Evolutionary conservation across 805 yeast genomes (phyloP).

Genomic region (Wickerhamiella kazuoi): DNA sequence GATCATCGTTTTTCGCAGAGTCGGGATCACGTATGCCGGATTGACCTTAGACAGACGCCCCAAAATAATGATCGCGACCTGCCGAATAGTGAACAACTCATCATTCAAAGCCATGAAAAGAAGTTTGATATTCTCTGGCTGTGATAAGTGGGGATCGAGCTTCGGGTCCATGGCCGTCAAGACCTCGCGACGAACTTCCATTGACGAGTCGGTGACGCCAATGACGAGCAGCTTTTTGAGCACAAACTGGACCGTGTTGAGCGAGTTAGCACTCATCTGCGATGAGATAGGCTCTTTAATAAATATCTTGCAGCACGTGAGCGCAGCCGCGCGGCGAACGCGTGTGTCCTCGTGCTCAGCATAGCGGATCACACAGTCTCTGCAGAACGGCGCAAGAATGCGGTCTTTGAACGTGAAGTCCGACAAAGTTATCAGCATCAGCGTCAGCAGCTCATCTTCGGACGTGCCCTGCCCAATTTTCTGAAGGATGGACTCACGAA

Average conservation of each 20-base stretch:
- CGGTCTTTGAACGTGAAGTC: slow-evolving; percentile 58
- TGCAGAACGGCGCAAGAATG: slow-evolving; percentile 71
- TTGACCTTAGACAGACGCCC: slow-evolving; percentile 75
- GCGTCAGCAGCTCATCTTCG: slow-evolving; percentile 41
- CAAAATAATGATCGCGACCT: slow-evolving; percentile 56
- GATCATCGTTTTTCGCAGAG: slow-evolving; percentile 66
- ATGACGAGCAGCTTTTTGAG: slow-evolving; percentile 61
- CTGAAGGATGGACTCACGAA: slow-evolving; percentile 53
- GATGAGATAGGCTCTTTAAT: slow-evolving; percentile 66
- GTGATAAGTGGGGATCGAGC: slow-evolving; percentile 85
- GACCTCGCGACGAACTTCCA: slow-evolving; percentile 72
- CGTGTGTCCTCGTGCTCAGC: slow-evolving; percentile 63
- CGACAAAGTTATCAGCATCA: slow-evolving; percentile 62
- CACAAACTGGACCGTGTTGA: slow-evolving; percentile 70
- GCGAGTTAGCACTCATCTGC: slow-evolving; percentile 64
- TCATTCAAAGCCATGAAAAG: slow-evolving; percentile 83
- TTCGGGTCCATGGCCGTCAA: slow-evolving; percentile 50
- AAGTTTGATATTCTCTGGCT: slow-evolving; percentile 74
- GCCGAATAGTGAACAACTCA: slow-evolving; percentile 68
- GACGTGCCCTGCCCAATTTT: slow-evolving; percentile 48
- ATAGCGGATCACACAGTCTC: slow-evolving; percentile 68
- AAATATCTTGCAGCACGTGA: slow-evolving; percentile 64
- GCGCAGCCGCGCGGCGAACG: slow-evolving; percentile 69
- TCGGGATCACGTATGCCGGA: slow-evolving; percentile 93
- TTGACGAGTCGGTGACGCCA: slow-evolving; percentile 73